Percentiles rank a stretch among this genome's conserved stretches.
phyloP scores from a whole-genome alignment of 2,329 filamentous ascomycete genomes.

The Chaetoscypha palmicola region DNA sequence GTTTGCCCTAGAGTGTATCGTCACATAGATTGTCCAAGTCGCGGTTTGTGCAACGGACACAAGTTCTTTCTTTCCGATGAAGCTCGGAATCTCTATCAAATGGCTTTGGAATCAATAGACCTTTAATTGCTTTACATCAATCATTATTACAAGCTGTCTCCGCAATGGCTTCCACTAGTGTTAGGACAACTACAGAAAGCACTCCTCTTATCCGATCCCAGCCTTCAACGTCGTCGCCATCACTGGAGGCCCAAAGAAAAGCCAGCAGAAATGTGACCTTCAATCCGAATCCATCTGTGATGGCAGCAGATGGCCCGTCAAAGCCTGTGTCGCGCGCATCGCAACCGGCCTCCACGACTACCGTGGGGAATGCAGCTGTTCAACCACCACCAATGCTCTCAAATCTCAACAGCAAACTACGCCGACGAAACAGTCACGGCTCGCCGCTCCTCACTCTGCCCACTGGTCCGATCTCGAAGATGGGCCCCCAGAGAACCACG shows the following conservation, averaged over 20 bases:
- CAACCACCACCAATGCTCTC: conserved; percentile 59
- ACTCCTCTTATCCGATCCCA: conserved; percentile 18
- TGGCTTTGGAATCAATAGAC: not conserved
- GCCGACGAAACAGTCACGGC: conserved; percentile 77
- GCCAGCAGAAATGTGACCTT: conserved; percentile 61
- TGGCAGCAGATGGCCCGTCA: conserved; percentile 46
- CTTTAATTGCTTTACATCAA: not conserved
- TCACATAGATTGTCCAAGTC: no score
- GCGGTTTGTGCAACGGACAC: no score
- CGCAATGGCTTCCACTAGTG: conserved; percentile 21
- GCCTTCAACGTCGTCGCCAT: conserved; percentile 10
- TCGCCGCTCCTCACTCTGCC: conserved; percentile 34
- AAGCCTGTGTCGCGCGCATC: conserved; percentile 38
- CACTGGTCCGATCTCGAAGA: conserved; percentile 49
- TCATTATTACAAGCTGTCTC: not conserved
- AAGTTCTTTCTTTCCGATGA: no score
- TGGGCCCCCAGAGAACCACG: conserved; percentile 89
- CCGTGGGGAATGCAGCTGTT: conserved; percentile 25
- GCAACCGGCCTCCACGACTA: conserved; percentile 30
- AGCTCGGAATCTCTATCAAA: not conserved
- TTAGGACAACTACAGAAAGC: conserved; percentile 18
- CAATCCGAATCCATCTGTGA: conserved; percentile 61
- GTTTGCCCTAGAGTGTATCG: no score
- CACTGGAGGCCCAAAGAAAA: conserved; percentile 16
- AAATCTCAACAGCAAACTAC: conserved; percentile 78